Evolutionary conservation across 2,329 filamentous ascomycete genomes (phyloP), one percentile per base, ranked within the genome.

Genomic region (Dactylellina sp.): DNA sequence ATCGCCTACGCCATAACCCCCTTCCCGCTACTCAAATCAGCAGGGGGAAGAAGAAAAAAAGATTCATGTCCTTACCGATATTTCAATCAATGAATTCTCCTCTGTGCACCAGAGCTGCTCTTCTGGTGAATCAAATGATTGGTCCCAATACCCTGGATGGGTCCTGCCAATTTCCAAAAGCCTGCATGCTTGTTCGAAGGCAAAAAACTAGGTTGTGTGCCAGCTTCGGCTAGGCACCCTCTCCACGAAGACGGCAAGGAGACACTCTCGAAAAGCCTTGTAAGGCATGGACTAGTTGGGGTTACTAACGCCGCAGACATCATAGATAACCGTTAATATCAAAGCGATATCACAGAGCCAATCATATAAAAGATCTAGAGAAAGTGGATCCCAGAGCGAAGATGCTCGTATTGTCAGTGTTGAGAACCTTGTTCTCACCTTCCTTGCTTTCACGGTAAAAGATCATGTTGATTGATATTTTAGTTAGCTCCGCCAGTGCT

Each of bases 121-220:
- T 46, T 64, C 42, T 44, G 39, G 46, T 22, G 24, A 20, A 7
- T 18, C 55, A 18, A 40, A 53, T 64, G 68, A 72, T 72, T 64
- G 60, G 68, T 25, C 49, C 59, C 20, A 28, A 35, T 18, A 59
- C 42, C 68, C 68, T 39, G 44, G 53, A 42, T 35, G 46, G 46
- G 59, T 60, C 37, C 68, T 65, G 39, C 44, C 52, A 72, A 72
- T 72, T 72, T 72, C 59, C 46, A 72, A 52, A 53, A 32, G 60
- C 52, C 49, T 65, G 60, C 68, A 72, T 72, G 59, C 50, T 28
- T 55, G 60, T 25, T 63, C 57, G 57, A 37, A 40, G 65, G 56
- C 65, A 71, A 63, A 32, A 71, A 71, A 63, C 55, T 64, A 60
- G 68, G 59, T 65, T 72, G 59, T 57, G 59, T 42, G 68, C 60